Conservation (phyloP, 1,284 basidiomycete genomes). For the Prillingera fragicola region DNA sequence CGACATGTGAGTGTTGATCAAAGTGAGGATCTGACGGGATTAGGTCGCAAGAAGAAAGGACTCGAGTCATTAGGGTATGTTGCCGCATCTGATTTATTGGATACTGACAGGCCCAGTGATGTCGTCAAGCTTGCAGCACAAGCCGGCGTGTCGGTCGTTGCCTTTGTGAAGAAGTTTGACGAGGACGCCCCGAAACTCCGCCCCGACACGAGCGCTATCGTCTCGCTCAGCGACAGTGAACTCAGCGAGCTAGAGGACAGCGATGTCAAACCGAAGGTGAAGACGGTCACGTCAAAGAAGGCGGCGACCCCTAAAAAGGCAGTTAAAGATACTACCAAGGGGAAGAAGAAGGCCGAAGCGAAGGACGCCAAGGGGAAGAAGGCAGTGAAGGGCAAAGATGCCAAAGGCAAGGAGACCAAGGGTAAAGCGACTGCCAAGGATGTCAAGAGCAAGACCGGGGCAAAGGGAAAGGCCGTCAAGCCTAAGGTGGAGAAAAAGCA, state of each 20-base stretch:
- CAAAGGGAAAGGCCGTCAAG: conserved; percentile 12
- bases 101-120: no score
- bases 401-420: neutral
- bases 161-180: conserved; percentile 7
- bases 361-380: conserved; percentile 13
- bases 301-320: conserved; percentile 1
- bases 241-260: conserved; percentile 12
- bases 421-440: neutral
- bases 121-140: conserved; percentile 16
- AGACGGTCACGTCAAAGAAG: conserved; percentile 2
- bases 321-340: conserved; percentile 8
- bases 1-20: conserved; percentile 25
- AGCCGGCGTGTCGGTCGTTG: conserved; percentile 8
- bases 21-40: neutral
- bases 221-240: conserved; percentile 6
- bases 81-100: neutral
- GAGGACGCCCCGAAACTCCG: neutral
- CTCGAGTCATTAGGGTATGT: conserved; percentile 23
- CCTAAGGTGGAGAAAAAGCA: conserved; percentile 8
- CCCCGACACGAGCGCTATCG: neutral
- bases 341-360: conserved; percentile 4
- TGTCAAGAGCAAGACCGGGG: conserved; percentile 6
- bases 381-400: conserved; percentile 10
- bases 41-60: conserved; percentile 34
- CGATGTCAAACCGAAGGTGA: conserved; percentile 3